Evolutionary conservation across 2,329 filamentous ascomycete genomes (phyloP), one percentile per base, ranked within the genome.

Genomic region (Aspergillus oerlinghausenensis): DNA sequence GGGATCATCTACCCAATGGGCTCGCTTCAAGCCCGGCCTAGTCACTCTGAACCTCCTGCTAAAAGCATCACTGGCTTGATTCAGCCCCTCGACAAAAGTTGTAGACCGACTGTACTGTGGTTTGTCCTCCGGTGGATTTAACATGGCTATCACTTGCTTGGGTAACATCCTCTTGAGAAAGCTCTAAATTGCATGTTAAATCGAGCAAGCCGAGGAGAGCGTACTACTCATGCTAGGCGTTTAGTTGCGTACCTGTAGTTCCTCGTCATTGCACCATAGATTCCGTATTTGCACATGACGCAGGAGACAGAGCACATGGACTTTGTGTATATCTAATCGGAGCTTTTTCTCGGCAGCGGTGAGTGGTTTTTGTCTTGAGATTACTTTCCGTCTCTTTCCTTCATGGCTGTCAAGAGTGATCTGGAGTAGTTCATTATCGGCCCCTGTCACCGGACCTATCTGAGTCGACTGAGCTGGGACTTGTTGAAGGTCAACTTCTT

Each of bases 281-380:
- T 97, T 99, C 55, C 92, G 85, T 56, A 85, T 79, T 62, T 89
- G 83, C 17, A 87, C 82, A 72, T 97, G 90, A 9, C 86, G 84
- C 17, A 99, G 74, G 1, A 99, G 80, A 69, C 90, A 96, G 14
- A 97, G 76, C 0, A 97, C 63, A 74, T 99, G 92, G 59, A 86
- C 79, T 73, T 93, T 96, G 73, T 99, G 94, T n/a, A 92, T 80
- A 52, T 90, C 83, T 29, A 94, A 71, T 21, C 92, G 84, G 29
- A 80, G 69, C 49, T 79, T 81, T 60, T 81, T 85, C 60, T 88
- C 86, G 1, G 79, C 77, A 6, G 77, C 77, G 1, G 82, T 82
- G 17, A 82, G 74, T 21, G 82, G 79, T 59, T 81, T 84, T 52
- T 82, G 76, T 60, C 78, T 76, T 28, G 68, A 59, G 10, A 61